Evolutionary conservation across 1,139 yeast species (phyloP).

Genomic region (Suhomyces bolitotheri): DNA sequence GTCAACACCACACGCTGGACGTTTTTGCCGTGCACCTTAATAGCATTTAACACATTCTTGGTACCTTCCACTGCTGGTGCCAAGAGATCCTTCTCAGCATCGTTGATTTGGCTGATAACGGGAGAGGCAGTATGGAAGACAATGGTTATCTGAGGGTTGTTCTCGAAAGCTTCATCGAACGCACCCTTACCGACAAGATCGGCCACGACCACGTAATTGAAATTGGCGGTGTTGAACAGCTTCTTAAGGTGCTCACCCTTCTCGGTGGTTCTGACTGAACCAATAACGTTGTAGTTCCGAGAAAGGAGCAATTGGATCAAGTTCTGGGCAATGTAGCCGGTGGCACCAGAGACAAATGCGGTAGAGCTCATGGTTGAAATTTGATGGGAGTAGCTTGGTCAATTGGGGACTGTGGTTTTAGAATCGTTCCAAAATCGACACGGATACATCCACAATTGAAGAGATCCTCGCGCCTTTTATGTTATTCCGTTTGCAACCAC

Average conservation of each 20-base stretch:
- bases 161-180: constrained; percentile 33
- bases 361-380: constrained; percentile 3
- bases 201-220: constrained; percentile 28
- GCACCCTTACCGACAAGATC: constrained; percentile 34
- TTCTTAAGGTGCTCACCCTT: constrained; percentile 31
- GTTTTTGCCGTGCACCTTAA: constrained; percentile 24
- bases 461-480: no score
- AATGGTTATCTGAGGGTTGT: constrained; percentile 29
- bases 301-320: constrained; percentile 26
- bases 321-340: constrained; percentile 41
- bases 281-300: constrained; percentile 33
- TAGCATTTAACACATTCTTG: constrained; percentile 31
- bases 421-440: no score
- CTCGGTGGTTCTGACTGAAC: constrained; percentile 34
- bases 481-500: no score
- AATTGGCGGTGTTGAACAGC: constrained; percentile 23
- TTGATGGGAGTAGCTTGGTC: neutral
- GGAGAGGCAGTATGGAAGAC: constrained; percentile 48
- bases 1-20: constrained; percentile 20
- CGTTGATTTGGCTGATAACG: constrained; percentile 23
- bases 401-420: no score
- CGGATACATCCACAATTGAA: no score
- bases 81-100: constrained; percentile 25
- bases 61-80: constrained; percentile 30
- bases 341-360: constrained; percentile 42